A percentile compares a stretch with the other conserved stretches of the same genome.
phyloP scores from a whole-genome alignment of 805 yeast genomes.

The Isabelozyma rhagii region DNA sequence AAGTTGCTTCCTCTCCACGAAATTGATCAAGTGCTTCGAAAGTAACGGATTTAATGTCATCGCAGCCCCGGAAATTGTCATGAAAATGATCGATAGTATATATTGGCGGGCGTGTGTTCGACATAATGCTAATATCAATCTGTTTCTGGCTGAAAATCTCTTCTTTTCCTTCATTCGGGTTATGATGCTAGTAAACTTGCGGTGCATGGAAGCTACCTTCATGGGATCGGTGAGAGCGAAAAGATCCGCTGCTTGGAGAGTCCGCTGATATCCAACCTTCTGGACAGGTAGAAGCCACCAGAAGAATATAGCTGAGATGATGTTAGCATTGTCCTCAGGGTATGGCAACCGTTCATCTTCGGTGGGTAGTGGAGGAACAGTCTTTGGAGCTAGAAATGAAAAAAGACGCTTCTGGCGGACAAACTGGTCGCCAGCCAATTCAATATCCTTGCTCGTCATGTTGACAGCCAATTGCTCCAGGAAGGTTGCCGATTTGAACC shows the following conservation, averaged over 20 bases:
- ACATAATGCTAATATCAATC: constrained; percentile 39
- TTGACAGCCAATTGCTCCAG: background rate
- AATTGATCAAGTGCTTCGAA: constrained; percentile 53
- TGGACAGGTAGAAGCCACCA: constrained; percentile 18
- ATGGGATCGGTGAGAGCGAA: constrained; percentile 9
- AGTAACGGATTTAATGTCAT: constrained; percentile 58
- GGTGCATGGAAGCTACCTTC: constrained; percentile 8
- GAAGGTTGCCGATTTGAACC: background rate
- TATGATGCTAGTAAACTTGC: constrained; percentile 10
- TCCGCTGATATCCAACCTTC: constrained; percentile 15
- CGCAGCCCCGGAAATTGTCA: constrained; percentile 38
- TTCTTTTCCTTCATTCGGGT: constrained; percentile 6
- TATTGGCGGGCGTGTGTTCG: constrained; percentile 44
- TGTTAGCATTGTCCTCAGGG: constrained; percentile 5
- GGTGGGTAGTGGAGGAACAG: constrained; percentile 10
- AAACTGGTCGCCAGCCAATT: background rate
- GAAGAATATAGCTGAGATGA: constrained; percentile 11
- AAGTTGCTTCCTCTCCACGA: constrained; percentile 20
- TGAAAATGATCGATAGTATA: constrained; percentile 29
- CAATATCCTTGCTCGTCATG: background rate
- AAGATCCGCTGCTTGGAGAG: constrained; percentile 13
- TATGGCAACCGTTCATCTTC: constrained; percentile 7
- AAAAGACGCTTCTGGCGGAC: constrained; percentile 4
- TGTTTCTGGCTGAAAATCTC: constrained; percentile 16
- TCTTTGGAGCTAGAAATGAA: constrained; percentile 8